Conservation (phyloP, 2,329 filamentous ascomycete genomes). For the Fusarium abutilonis region DNA sequence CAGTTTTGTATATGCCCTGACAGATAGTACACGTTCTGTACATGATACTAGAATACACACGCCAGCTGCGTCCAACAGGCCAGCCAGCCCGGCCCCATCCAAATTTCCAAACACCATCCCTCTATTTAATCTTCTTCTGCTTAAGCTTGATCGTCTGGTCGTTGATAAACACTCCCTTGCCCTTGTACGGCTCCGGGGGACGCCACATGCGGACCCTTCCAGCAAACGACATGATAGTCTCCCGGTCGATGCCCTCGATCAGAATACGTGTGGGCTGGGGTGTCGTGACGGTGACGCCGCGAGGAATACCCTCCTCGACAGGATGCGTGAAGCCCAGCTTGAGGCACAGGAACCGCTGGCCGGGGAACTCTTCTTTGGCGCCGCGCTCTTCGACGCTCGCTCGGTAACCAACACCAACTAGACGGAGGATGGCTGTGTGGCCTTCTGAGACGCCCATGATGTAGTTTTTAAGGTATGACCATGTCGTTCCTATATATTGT, state of each 20-base stretch:
- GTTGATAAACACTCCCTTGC: conserved; percentile 98
- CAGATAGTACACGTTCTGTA: conserved; percentile 48
- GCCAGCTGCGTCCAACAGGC: conserved; percentile 41
- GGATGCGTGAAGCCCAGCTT: conserved; percentile 98
- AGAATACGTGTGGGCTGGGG: conserved; percentile 92
- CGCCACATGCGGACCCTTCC: conserved; percentile 90
- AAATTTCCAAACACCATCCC: conserved; percentile 12
- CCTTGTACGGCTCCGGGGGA: conserved; percentile 96
- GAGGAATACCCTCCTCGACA: conserved; percentile 86
- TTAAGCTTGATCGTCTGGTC: conserved; percentile 98
- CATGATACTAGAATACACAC: conserved; percentile 47
- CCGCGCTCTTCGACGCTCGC: conserved; percentile 84
- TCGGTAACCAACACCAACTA: conserved; percentile 96
- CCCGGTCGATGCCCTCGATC: conserved; percentile 86
- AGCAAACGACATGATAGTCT: conserved; percentile 89
- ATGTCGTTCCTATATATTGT: conserved; percentile 75
- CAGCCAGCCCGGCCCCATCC: conserved; percentile 15
- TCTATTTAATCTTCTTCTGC: conserved; percentile 94
- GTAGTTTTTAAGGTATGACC: conserved; percentile 89
- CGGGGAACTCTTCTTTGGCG: conserved; percentile 77
- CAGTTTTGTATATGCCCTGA: conserved; percentile 46
- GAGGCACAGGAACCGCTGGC: conserved; percentile 88
- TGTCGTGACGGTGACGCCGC: conserved; percentile 84
- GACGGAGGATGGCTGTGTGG: conserved; percentile 88
- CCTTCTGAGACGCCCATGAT: conserved; percentile 96